Evolutionary conservation across 2,329 filamentous ascomycete species (phyloP).

Genomic region (Taxawa tesnikishii): DNA sequence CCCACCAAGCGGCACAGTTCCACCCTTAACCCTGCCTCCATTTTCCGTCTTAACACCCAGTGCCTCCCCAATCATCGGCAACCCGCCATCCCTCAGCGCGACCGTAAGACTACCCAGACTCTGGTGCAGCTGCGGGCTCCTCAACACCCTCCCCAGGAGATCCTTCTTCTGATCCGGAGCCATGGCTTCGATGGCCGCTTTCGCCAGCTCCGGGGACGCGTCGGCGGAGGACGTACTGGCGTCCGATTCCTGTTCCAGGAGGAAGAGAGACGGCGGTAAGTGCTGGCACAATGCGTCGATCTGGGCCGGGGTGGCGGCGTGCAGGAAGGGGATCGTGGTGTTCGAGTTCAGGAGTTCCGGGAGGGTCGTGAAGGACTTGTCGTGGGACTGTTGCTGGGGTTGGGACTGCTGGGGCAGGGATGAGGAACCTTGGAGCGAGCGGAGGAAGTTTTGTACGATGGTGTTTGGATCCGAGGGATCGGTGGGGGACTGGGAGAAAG

Average conservation of each 20-base stretch:
- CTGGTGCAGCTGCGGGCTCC: conserved; percentile 84
- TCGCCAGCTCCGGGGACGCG: conserved; percentile 47
- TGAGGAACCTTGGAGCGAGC: conserved; percentile 57
- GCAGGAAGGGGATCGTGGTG: conserved; percentile 66
- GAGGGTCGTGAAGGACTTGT: conserved; percentile 67
- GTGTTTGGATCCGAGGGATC: conserved; percentile 57
- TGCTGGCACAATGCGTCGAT: conserved; percentile 65
- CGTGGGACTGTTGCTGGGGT: conserved; percentile 33
- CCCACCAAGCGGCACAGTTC: conserved; percentile 74
- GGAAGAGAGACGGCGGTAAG: conserved; percentile 65
- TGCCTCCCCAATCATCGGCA: conserved; percentile 82
- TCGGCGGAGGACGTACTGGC: conserved; percentile 47
- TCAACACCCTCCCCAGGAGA: conserved; percentile 68
- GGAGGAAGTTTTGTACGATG: conserved; percentile 78
- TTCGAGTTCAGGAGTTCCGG: conserved; percentile 71
- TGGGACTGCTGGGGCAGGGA: conserved; percentile 5
- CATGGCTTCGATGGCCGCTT: conserved; percentile 62
- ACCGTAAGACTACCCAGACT: conserved; percentile 74
- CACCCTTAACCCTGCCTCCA: conserved; percentile 66
- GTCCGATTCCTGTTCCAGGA: conserved; percentile 56
- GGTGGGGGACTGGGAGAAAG: not conserved
- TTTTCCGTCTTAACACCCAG: conserved; percentile 70
- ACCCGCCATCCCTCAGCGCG: conserved; percentile 77
- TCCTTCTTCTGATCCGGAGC: conserved; percentile 65
- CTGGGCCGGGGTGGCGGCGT: conserved; percentile 49